Conservation (phyloP, 495 filamentous ascomycete species). For the Xylaria grammica region DNA sequence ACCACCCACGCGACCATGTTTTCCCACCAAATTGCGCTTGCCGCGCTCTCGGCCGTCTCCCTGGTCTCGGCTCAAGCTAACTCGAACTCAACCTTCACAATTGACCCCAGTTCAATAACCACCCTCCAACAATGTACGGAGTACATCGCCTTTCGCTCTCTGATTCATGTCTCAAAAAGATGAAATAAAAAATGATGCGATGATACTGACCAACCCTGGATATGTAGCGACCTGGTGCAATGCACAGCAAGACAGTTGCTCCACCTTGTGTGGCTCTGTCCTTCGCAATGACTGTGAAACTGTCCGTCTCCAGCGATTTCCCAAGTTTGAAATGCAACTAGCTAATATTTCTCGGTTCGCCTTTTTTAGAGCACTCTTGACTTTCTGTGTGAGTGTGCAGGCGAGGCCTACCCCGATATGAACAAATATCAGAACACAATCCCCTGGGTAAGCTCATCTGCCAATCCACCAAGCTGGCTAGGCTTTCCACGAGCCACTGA, state of each 20-base stretch:
- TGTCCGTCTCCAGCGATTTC: constrained; percentile 29
- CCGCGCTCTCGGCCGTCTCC: constrained; percentile 39
- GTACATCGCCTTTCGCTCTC: constrained; percentile 8
- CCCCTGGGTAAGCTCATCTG: constrained; percentile 37
- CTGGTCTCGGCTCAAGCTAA: constrained; percentile 40
- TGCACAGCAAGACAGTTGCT: constrained; percentile 40
- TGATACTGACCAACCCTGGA: constrained; percentile 23
- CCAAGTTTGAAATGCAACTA: not conserved
- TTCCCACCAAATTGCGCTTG: constrained; percentile 33
- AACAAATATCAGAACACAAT: constrained; percentile 40
- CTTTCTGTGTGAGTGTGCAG: constrained; percentile 42
- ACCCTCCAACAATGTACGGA: constrained; percentile 25
- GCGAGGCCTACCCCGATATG: constrained; percentile 41
- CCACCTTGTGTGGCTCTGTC: constrained; percentile 37
- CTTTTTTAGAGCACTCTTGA: constrained; percentile 33
- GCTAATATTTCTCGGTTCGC: not conserved
- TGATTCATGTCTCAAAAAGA: not conserved
- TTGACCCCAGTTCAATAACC: constrained; percentile 36
- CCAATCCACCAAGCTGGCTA: not conserved
- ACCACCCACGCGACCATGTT: constrained; percentile 38
- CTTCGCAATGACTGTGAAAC: constrained; percentile 37
- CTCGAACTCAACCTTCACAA: constrained; percentile 40
- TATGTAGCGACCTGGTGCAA: constrained; percentile 43
- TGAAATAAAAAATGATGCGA: not conserved
- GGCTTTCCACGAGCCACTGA: constrained; percentile 9